Conservation (phyloP, 352 stramenopile species). For the Vaucheria bursata region DNA sequence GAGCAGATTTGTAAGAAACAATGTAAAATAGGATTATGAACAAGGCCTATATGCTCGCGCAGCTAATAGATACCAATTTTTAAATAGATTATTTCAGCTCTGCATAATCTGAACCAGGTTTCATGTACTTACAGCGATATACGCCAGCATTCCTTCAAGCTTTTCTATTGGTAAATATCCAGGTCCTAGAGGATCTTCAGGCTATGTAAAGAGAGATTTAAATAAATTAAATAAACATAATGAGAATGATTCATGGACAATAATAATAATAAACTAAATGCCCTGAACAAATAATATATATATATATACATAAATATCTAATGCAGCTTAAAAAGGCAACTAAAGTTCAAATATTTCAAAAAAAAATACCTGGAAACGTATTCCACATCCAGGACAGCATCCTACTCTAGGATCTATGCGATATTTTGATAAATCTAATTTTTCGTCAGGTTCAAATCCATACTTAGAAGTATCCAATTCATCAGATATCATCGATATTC, state of each 20-base stretch:
- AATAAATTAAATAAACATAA: not conserved
- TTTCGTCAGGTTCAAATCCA: not conserved
- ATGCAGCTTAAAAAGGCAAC: too few species aligned
- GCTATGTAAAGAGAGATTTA: not conserved
- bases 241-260: not conserved
- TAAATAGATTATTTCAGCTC: too few species aligned
- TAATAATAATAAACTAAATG: not conserved
- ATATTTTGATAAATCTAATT: not conserved
- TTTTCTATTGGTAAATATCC: conserved; percentile 36
- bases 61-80: too few species aligned
- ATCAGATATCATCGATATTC: not conserved
- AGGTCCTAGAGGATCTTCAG: conserved; percentile 9
- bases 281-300: too few species aligned
- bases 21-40: too few species aligned
- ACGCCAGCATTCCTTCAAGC: conserved; percentile 13
- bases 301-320: too few species aligned
- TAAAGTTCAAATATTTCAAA: too few species aligned
- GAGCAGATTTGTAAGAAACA: too few species aligned
- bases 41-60: too few species aligned
- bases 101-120: too few species aligned
- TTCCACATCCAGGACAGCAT: conserved; percentile 41
- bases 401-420: conserved; percentile 17
- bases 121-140: conserved; percentile 6
- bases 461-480: not conserved
- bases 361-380: conserved; percentile 28